Percentiles rank a stretch among this genome's conserved stretches.
Conservation (phyloP, 1,284 basidiomycete genomes). For the Xerocomus amazonicus region DNA sequence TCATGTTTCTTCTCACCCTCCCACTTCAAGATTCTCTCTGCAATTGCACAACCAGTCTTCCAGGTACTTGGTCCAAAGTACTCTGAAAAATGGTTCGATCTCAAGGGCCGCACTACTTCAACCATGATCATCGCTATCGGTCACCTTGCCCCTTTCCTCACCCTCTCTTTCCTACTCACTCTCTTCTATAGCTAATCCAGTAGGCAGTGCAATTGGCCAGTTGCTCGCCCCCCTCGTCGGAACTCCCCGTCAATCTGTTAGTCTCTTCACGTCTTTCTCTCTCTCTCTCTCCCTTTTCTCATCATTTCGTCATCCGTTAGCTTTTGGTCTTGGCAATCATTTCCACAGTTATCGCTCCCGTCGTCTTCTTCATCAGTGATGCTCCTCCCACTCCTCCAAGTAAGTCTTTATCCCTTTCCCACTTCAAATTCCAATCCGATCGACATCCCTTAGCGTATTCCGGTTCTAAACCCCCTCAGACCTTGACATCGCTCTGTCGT, state of each 20-base stretch:
- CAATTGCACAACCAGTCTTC: constrained; percentile 63
- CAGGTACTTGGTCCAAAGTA: constrained; percentile 73
- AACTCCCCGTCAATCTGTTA: constrained; percentile 54
- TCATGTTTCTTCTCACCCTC: constrained; percentile 17
- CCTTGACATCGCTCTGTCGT: constrained; percentile 52
- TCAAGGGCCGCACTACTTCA: constrained; percentile 69
- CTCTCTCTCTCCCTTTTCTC: not conserved
- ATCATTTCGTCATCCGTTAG: constrained; percentile 34
- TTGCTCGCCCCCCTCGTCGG: constrained; percentile 63
- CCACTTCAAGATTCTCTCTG: constrained; percentile 32
- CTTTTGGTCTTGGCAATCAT: constrained; percentile 69
- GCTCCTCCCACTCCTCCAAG: constrained; percentile 74
- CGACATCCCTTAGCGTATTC: constrained; percentile 49
- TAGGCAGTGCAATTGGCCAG: constrained; percentile 66
- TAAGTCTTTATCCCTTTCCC: constrained; percentile 33
- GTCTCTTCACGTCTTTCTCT: constrained; percentile 15
- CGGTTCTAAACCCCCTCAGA: constrained; percentile 53
- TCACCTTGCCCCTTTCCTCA: constrained; percentile 20
- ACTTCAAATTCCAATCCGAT: not conserved
- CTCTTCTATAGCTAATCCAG: constrained; percentile 54
- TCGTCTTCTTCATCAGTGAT: constrained; percentile 51
- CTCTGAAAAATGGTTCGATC: constrained; percentile 77
- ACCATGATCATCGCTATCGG: constrained; percentile 78
- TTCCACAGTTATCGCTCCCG: constrained; percentile 55
- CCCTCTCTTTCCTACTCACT: not conserved